These are phyloP conservation scores for Penicillium sp. DNA, from an alignment of 2,329 filamentous ascomycete species.

Conservation along the genomic window DNA sequence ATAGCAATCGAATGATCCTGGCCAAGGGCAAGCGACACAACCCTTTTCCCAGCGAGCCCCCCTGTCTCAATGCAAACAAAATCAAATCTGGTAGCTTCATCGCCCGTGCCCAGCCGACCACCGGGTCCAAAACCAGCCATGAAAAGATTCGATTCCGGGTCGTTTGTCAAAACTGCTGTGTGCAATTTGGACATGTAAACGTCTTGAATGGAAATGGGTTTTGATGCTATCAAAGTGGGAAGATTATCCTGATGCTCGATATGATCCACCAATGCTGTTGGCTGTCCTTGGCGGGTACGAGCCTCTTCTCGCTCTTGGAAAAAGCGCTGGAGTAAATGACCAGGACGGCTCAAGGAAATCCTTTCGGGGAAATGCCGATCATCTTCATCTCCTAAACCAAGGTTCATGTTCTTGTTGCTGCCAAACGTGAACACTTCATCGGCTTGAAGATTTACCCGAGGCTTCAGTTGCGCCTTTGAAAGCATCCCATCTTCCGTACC, in stretches of 20 bases:
- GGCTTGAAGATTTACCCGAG: slow-evolving; percentile 50
- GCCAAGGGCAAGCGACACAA: slow-evolving; percentile 76
- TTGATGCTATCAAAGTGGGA: slow-evolving; percentile 67
- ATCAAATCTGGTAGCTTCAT: slow-evolving; percentile 83
- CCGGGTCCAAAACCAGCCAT: slow-evolving; percentile 89
- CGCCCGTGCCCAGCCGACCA: slow-evolving; percentile 81
- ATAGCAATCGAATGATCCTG: slow-evolving; percentile 89
- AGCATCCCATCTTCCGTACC: slow-evolving; percentile 35
- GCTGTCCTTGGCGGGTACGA: slow-evolving; percentile 30
- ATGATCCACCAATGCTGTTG: slow-evolving; percentile 17
- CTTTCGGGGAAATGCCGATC: slow-evolving; percentile 92
- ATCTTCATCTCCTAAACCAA: slow-evolving; percentile 93
- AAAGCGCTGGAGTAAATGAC: slow-evolving; percentile 70
- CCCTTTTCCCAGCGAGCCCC: slow-evolving; percentile 66
- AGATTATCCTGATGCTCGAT: slow-evolving; percentile 51
- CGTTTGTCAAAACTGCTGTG: slow-evolving; percentile 80
- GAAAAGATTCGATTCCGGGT: slow-evolving; percentile 86
- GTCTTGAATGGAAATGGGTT: slow-evolving; percentile 72
- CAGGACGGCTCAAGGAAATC: slow-evolving; percentile 69
- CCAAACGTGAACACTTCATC: slow-evolving; percentile 93
- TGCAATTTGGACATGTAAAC: slow-evolving; percentile 87
- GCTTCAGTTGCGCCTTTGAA: slow-evolving; percentile 23
- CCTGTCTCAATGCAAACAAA: slow-evolving; percentile 79
- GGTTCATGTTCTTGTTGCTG: slow-evolving; percentile 89
- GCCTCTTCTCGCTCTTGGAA: slow-evolving; percentile 59